Base-by-base conservation (phyloP, 768 basidiomycete species). In the Kwoniella mangroviensis region DNA sequence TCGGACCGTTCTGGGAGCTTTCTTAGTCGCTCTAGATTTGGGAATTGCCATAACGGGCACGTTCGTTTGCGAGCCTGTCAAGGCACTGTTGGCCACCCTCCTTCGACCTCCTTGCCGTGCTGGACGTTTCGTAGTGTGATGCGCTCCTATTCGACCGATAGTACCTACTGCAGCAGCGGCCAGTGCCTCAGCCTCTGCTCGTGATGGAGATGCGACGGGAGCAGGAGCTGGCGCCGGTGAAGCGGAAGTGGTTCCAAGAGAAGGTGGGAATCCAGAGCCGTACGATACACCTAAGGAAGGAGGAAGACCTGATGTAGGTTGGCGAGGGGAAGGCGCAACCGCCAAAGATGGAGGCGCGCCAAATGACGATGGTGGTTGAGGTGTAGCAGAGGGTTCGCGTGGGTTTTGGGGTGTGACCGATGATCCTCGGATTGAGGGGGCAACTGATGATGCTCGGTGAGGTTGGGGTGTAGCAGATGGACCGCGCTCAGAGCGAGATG, bases 381-480 rank as follows among this genome's bases (percentile, higher is more conserved):
- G 65, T 15, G 56, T 66, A 5, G 45, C 55, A 3, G 65, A 66
- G 4, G 65, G 24, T 66, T 59, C 65, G 15, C 65, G 19, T 26
- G 19, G 65, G 24, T 21, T 41, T 19, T 62, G 61, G 26, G 67
- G 67, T 4, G 60, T 63, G 4, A 68, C 53, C 11, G 67, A 68
- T 4, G 67, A 45, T 24, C 60, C 68, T 57, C 68, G 40, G 2
- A 51, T 26, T 12, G 59, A 53, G 34, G 68, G 61, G 13, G 54
- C 41, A 2, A 24, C 55, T n/a, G 68, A 64, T 28, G 61, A 60
- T 9, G 67, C 60, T 45, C 54, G 34, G 15, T 62, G 60, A 12
- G 53, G 60, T 42, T 68, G 67, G 28, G 67, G 67, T 5, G 67
- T 68, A 2, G 54, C 53, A n/a, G 67, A 68, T 11, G 67, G 62